Percentiles rank a stretch among this genome's conserved stretches.
Evolutionary conservation across 306 rosid species (phyloP).

Genomic region (Canavalia gladiata): DNA sequence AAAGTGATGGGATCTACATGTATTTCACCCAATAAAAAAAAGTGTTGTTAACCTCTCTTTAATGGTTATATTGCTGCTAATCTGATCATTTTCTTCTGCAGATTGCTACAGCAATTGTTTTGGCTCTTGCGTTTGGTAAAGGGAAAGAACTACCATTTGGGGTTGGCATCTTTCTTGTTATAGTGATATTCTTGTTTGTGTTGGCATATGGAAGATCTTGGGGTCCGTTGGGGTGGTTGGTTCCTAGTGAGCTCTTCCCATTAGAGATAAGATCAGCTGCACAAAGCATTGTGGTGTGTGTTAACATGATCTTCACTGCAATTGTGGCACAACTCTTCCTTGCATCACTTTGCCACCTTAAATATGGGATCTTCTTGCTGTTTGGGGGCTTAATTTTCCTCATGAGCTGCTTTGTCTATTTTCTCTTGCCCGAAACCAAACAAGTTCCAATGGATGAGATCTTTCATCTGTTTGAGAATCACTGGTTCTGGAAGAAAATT

Average conservation of each 20-base stretch:
- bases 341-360: constrained; percentile 75
- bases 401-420: constrained; percentile 75
- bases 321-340: constrained; percentile 86
- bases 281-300: constrained; percentile 87
- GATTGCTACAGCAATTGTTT: constrained; percentile 70
- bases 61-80: not conserved
- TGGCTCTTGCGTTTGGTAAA: constrained; percentile 74
- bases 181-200: constrained; percentile 75
- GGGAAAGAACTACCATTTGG: constrained; percentile 68
- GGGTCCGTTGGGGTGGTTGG: constrained; percentile 96
- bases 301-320: constrained; percentile 84
- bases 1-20: too few relatives aligned
- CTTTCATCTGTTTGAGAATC: constrained; percentile 71
- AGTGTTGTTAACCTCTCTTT: too few relatives aligned
- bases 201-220: constrained; percentile 93
- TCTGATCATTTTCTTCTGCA: constrained; percentile 39
- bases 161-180: constrained; percentile 66
- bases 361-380: constrained; percentile 77
- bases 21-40: too few relatives aligned
- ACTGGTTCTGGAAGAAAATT: constrained; percentile 76
- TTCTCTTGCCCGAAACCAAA: constrained; percentile 82
- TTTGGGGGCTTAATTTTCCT: constrained; percentile 67
- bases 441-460: constrained; percentile 88
- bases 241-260: constrained; percentile 91
- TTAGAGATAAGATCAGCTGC: constrained; percentile 91